Evolutionary conservation across 805 yeast species (phyloP).

Genomic region (Hanseniaspora guilliermondii): DNA sequence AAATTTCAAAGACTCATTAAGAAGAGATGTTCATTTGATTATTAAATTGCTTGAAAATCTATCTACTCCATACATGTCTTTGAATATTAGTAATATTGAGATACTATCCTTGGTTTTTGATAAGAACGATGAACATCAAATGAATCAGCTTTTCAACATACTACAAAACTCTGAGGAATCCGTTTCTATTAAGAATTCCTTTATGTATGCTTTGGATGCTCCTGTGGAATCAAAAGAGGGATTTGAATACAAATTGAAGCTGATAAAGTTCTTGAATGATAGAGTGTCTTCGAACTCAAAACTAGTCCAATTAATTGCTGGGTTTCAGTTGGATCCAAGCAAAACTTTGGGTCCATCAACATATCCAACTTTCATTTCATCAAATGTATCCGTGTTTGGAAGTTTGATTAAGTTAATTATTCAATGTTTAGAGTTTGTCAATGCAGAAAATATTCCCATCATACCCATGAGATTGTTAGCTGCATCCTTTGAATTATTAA

Average conservation of each 20-base stretch:
- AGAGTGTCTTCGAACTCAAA: conserved; percentile 34
- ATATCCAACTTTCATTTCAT: conserved; percentile 39
- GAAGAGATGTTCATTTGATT: background rate
- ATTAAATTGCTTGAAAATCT: background rate
- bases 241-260: conserved; percentile 40
- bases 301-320: conserved; percentile 65
- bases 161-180: background rate
- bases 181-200: conserved; percentile 51
- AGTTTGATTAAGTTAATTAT: conserved; percentile 41
- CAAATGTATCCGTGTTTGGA: conserved; percentile 44
- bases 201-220: conserved; percentile 53
- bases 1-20: conserved; percentile 1
- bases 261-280: conserved; percentile 44
- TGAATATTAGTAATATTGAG: background rate
- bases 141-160: background rate
- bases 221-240: conserved; percentile 31
- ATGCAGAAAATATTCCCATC: conserved; percentile 34
- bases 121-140: background rate
- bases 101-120: background rate
- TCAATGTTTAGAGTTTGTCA: conserved; percentile 34
- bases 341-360: conserved; percentile 37
- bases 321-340: conserved; percentile 47
- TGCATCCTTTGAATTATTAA: conserved; percentile 47
- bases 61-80: background rate
- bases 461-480: conserved; percentile 50